A percentile compares a stretch with the other conserved stretches of the same genome.
phyloP scores from a whole-genome alignment of 2,329 filamentous ascomycete genomes.

The Botrytis sinoallii region DNA sequence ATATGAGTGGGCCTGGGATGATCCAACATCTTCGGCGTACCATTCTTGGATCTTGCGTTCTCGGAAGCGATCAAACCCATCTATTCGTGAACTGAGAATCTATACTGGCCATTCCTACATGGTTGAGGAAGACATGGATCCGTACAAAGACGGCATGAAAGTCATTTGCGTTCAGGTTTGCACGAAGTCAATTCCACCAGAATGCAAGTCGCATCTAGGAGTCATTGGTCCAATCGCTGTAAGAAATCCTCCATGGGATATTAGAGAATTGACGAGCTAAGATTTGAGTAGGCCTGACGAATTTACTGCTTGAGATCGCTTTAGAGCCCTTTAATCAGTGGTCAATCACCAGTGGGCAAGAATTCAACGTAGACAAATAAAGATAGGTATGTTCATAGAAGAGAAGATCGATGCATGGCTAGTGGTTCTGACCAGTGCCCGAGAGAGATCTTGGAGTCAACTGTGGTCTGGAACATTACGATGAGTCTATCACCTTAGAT shows the following conservation, averaged over 20 bases:
- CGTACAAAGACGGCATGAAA: slow-evolving; percentile 46
- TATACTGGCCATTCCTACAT: slow-evolving; percentile 50
- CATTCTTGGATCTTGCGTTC: slow-evolving; percentile 51
- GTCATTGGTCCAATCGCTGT: slow-evolving; percentile 36
- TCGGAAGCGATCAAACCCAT: slow-evolving; percentile 50
- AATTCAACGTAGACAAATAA: not conserved
- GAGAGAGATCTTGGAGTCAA: not conserved
- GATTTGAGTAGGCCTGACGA: no score
- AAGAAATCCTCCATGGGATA: slow-evolving; percentile 38
- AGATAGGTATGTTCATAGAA: not conserved
- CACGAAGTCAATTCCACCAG: slow-evolving; percentile 50
- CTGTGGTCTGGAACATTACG: not conserved
- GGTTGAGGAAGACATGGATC: slow-evolving; percentile 48
- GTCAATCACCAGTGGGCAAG: no score
- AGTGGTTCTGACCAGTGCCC: not conserved
- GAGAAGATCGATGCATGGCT: not conserved
- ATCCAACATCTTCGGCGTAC: slow-evolving; percentile 44
- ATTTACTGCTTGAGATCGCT: no score
- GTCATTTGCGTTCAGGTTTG: slow-evolving; percentile 41
- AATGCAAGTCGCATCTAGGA: slow-evolving; percentile 52
- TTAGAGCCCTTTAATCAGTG: no score
- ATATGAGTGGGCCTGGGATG: slow-evolving; percentile 42
- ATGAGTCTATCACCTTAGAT: not conserved
- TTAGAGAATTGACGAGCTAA: no score
- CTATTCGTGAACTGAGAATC: slow-evolving; percentile 49